A percentile compares a stretch with the other conserved stretches of the same genome.
These are phyloP conservation scores for Cryphonectria radicalis DNA, from an alignment of 2,329 filamentous ascomycete genomes.

Conservation along the genomic window DNA sequence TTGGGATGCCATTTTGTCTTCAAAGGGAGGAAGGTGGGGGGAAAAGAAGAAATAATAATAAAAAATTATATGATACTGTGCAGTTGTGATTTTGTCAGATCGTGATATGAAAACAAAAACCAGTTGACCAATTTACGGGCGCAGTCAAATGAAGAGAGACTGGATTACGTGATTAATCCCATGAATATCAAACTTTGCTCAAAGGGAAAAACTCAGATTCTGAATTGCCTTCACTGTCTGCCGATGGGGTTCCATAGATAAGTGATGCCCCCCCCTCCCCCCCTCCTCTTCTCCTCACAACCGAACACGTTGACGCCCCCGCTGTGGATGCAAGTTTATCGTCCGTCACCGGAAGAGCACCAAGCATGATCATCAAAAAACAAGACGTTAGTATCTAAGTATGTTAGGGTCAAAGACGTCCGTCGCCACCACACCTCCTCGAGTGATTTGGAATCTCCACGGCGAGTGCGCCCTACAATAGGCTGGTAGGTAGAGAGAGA, in stretches of 20 bases:
- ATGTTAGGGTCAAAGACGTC: not conserved
- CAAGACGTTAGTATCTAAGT: not conserved
- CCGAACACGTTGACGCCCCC: slow-evolving; percentile 1
- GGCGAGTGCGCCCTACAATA: not conserved
- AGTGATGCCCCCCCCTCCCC: no score
- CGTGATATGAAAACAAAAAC: not conserved
- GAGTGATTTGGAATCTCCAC: no score
- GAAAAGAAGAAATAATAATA: no score
- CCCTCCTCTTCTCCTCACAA: slow-evolving; percentile 5
- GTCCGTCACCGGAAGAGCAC: not conserved
- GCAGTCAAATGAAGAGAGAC: not conserved
- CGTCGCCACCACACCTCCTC: slow-evolving; percentile 1
- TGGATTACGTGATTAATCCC: not conserved
- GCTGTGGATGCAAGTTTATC: not conserved
- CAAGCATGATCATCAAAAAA: not conserved
- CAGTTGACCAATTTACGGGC: not conserved
- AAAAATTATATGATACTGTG: not conserved
- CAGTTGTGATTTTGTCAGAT: not conserved
- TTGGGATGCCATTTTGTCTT: not conserved
- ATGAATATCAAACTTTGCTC: not conserved
- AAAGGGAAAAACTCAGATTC: no score
- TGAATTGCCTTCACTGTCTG: not conserved
- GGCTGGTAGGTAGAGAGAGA: no score
- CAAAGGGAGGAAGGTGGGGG: no score
- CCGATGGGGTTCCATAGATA: not conserved